Conservation (phyloP, 2,329 filamentous ascomycete species). For the Akanthomyces dipterigenus region DNA sequence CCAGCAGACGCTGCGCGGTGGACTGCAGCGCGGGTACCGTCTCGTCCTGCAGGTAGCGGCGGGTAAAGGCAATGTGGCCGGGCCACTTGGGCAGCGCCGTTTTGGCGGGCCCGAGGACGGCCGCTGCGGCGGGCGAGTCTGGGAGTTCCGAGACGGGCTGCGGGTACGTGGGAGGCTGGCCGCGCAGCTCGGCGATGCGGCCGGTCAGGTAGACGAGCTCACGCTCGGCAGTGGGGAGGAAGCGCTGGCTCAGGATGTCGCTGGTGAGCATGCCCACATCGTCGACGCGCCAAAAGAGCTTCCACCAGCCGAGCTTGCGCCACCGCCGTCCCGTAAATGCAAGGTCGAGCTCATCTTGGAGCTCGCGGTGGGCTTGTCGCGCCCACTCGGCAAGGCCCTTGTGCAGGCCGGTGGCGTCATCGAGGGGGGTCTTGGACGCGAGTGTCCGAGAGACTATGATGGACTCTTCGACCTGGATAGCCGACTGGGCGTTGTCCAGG, state of each 20-base stretch:
- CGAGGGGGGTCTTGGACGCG: conserved; percentile 27
- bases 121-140: not conserved
- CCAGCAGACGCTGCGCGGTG: conserved; percentile 64
- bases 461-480: conserved; percentile 45
- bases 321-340: conserved; percentile 72
- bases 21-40: conserved; percentile 67
- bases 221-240: conserved; percentile 72
- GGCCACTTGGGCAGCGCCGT: conserved; percentile 54
- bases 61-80: conserved; percentile 63
- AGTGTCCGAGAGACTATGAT: conserved; percentile 28
- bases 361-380: conserved; percentile 71
- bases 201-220: conserved; percentile 79
- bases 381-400: conserved; percentile 64
- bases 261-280: conserved; percentile 79
- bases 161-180: conserved; percentile 24
- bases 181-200: conserved; percentile 51
- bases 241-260: conserved; percentile 69
- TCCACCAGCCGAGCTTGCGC: conserved; percentile 85
- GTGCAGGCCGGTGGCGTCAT: conserved; percentile 43
- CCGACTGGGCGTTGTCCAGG: conserved; percentile 45
- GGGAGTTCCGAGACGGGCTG: conserved; percentile 26
- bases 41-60: conserved; percentile 58
- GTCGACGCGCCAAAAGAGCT: conserved; percentile 89
- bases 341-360: conserved; percentile 70
- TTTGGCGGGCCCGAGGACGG: not conserved